These are phyloP conservation scores for Harrya chromipes DNA, from an alignment of 768 basidiomycete genomes.

Conservation along the genomic window DNA sequence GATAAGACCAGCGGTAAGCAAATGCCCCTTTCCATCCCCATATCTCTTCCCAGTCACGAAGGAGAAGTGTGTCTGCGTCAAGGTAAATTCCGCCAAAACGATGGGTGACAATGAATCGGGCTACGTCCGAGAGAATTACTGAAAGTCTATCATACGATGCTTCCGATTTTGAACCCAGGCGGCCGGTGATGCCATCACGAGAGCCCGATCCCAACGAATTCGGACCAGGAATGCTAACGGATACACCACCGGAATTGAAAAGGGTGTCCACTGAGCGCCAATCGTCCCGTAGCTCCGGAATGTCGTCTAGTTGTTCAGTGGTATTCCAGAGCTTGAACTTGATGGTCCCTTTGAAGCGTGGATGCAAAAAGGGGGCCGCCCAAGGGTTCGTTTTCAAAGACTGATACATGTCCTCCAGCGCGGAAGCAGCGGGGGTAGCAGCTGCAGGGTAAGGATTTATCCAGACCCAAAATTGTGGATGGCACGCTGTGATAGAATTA, in stretches of 20 bases:
- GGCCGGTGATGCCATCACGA: constrained; percentile 30
- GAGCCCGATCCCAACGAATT: constrained; percentile 18
- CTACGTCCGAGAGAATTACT: constrained; percentile 94
- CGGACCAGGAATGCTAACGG: constrained; percentile 52
- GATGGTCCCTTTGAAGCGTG: constrained; percentile 82
- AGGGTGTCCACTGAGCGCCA: constrained; percentile 76
- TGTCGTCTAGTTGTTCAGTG: constrained; percentile 87
- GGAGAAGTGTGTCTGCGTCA: constrained; percentile 88
- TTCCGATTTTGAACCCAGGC: constrained; percentile 56
- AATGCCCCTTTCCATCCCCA: constrained; percentile 96
- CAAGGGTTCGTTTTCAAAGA: constrained; percentile 79
- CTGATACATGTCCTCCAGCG: constrained; percentile 77
- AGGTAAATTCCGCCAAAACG: constrained; percentile 93
- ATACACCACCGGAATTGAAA: constrained; percentile 85
- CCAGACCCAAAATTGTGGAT: constrained; percentile 95
- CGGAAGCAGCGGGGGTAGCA: constrained; percentile 73
- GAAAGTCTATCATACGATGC: constrained; percentile 75
- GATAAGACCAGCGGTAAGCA: constrained; percentile 91
- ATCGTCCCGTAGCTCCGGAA: constrained; percentile 83
- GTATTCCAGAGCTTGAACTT: constrained; percentile 97
- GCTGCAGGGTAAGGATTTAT: constrained; percentile 94
- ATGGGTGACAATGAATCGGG: constrained; percentile 92
- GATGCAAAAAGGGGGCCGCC: constrained; percentile 90
- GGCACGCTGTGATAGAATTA: constrained; percentile 47
- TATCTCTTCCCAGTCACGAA: constrained; percentile 95